Percentiles rank a stretch among this genome's conserved stretches.
Evolutionary conservation across 495 filamentous ascomycete species (phyloP).

Genomic region (Pseudomonodictys pantanalensis): DNA sequence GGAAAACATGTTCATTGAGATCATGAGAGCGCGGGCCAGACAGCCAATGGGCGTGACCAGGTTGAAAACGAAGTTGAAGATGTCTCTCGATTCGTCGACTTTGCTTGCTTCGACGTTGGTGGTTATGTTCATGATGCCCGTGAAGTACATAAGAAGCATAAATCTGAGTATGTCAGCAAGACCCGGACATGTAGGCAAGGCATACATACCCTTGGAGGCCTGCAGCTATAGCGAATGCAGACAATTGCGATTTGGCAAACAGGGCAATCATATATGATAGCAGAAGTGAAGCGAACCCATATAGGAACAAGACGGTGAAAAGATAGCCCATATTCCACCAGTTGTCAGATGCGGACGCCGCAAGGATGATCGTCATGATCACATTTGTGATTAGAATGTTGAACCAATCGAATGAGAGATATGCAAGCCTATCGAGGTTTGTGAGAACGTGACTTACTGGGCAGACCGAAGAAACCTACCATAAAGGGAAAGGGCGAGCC

Average conservation of each 20-base stretch:
- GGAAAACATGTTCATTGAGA: conserved; percentile 75
- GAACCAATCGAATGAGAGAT: conserved; percentile 73
- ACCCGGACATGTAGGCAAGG: too few species aligned
- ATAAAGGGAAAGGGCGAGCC: conserved; percentile 66
- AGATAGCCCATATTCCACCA: conserved; percentile 76
- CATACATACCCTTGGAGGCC: conserved; percentile 67
- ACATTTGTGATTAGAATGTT: conserved; percentile 60
- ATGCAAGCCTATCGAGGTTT: conserved; percentile 54
- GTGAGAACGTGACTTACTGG: background rate
- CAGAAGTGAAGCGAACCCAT: conserved; percentile 68
- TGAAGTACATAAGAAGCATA: conserved; percentile 75
- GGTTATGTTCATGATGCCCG: conserved; percentile 64
- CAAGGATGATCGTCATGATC: conserved; percentile 61
- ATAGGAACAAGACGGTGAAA: conserved; percentile 71
- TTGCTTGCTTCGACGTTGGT: conserved; percentile 62
- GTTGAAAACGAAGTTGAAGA: conserved; percentile 67
- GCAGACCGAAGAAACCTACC: conserved; percentile 32
- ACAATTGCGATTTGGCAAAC: conserved; percentile 64
- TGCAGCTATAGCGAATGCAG: conserved; percentile 72
- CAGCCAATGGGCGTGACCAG: conserved; percentile 66
- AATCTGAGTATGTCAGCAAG: too few species aligned
- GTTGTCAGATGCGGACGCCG: conserved; percentile 53
- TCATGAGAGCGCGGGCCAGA: conserved; percentile 65
- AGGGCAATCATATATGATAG: conserved; percentile 72
- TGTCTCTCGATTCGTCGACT: conserved; percentile 56